Conservation (phyloP, 768 basidiomycete genomes). For the Solioccasus polychromus region DNA sequence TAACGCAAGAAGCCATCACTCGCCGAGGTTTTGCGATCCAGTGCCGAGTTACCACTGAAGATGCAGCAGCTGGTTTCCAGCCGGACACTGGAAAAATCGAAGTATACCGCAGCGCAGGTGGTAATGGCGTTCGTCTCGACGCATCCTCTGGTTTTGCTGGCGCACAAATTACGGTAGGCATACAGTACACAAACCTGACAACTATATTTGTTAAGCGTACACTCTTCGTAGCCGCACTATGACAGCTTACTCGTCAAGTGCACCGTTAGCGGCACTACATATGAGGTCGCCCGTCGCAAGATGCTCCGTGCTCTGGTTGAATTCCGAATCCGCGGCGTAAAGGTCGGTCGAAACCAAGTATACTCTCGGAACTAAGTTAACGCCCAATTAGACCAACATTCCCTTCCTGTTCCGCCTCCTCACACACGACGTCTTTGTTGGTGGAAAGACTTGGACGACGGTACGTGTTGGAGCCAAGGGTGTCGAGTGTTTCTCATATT, state of each 20-base stretch:
- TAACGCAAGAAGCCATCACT: slow-evolving; percentile 93
- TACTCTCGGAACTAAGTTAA: background rate
- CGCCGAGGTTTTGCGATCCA: slow-evolving; percentile 98
- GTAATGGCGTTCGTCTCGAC: slow-evolving; percentile 96
- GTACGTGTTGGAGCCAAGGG: slow-evolving; percentile 35
- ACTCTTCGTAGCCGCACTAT: slow-evolving; percentile 76
- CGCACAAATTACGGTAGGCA: slow-evolving; percentile 90
- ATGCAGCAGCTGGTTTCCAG: slow-evolving; percentile 88
- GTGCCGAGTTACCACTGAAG: slow-evolving; percentile 97
- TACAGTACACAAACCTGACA: slow-evolving; percentile 1
- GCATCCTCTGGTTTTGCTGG: slow-evolving; percentile 97
- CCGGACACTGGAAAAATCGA: slow-evolving; percentile 99
- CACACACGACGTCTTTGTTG: slow-evolving; percentile 94
- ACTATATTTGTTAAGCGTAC: slow-evolving; percentile 1
- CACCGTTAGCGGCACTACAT: slow-evolving; percentile 93
- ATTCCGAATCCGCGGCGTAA: slow-evolving; percentile 98
- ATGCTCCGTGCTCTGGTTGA: slow-evolving; percentile 99
- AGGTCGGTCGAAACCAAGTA: slow-evolving; percentile 43
- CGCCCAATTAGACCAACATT: slow-evolving; percentile 78
- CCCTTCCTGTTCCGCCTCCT: slow-evolving; percentile 98
- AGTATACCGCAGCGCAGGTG: slow-evolving; percentile 97
- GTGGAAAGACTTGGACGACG: slow-evolving; percentile 98
- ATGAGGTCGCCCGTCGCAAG: slow-evolving; percentile 97
- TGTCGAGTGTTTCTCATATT: slow-evolving; percentile 7
- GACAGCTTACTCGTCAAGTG: slow-evolving; percentile 98